phyloP scores from a whole-genome alignment of 164 flowering plant genomes.

The Warburgia ugandensis region DNA sequence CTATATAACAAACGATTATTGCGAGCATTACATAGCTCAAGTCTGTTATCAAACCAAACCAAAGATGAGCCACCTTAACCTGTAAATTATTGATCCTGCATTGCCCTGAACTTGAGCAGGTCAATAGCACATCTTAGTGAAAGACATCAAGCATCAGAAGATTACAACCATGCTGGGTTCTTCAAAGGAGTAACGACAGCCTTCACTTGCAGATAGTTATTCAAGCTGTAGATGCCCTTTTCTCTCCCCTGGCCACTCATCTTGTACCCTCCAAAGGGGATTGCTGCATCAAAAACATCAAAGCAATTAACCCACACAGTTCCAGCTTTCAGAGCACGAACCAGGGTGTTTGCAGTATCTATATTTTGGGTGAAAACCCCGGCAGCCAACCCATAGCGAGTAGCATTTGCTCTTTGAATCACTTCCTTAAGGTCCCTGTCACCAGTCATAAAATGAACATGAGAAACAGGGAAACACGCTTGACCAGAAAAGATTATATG shows the following conservation, averaged over 20 bases:
- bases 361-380: slow-evolving; percentile 64
- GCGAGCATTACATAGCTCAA: no score
- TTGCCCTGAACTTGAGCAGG: no score
- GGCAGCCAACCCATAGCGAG: slow-evolving; percentile 64
- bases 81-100: no score
- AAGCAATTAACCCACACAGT: slow-evolving; percentile 67
- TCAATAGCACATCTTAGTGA: no score
- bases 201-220: slow-evolving; percentile 62
- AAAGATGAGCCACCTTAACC: no score
- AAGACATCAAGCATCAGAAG: no score
- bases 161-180: slow-evolving; percentile 58
- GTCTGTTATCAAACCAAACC: no score
- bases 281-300: slow-evolving; percentile 39
- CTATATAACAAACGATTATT: no score
- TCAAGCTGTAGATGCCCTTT: slow-evolving; percentile 43
- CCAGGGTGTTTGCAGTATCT: slow-evolving; percentile 55
- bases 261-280: slow-evolving; percentile 67
- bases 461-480: neutral
- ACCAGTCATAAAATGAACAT: neutral
- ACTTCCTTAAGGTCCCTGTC: slow-evolving; percentile 63
- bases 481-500: neutral
- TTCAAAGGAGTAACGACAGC: slow-evolving; percentile 59
- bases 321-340: slow-evolving; percentile 69
- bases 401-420: slow-evolving; percentile 52
- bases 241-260: slow-evolving; percentile 70